Evolutionary conservation across 106 monocot genomes (phyloP), one percentile per base, ranked within the genome.

Genomic region (Gastrodia elata): DNA sequence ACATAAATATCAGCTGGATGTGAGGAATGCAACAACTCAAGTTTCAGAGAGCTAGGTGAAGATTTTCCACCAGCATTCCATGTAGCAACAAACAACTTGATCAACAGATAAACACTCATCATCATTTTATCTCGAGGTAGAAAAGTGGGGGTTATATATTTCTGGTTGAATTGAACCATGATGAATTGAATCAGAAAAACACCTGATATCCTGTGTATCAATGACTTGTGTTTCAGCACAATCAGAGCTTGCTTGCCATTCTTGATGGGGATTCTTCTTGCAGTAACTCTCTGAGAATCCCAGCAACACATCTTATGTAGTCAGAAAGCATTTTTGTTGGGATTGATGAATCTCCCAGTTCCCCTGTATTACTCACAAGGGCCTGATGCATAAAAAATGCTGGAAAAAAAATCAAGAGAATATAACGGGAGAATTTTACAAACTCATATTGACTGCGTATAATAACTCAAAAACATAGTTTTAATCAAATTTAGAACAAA

Each of bases 61-160:
- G 88, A 84, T 77, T 86, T 92, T 42, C 91, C 91, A 69, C 91
- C 91, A 39, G 88, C 91, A 84, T 92, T 92, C 91, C 91, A 92
- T 77, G 91, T 92, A 16, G 88, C 79, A 48, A 68, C 83, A 74
- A 87, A 91, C 39, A 87, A 49, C 79, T 87, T 91, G 73, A 6
- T 57, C 22, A 16, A 13, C n/a, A 78, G 8, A 35, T 38, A 27
- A 30, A 39, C 38, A 8, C 15, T 15, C 32, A n/a, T 27, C 38
- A 26, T 1, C 36, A 71, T 40, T 28, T 18, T 39, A 10, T 27
- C 43, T 35, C 35, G 41, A 11, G 22, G n/a, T 11, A 35, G 30
- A 34, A n/a, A 22, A 34, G 3, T 41, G 14, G 1, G 25, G 30
- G 40, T 65, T 40, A 65, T 43, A 32, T 25, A 32, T 71, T 11